Conservation (phyloP, 768 basidiomycete genomes). For the Heimioporus sp. region DNA sequence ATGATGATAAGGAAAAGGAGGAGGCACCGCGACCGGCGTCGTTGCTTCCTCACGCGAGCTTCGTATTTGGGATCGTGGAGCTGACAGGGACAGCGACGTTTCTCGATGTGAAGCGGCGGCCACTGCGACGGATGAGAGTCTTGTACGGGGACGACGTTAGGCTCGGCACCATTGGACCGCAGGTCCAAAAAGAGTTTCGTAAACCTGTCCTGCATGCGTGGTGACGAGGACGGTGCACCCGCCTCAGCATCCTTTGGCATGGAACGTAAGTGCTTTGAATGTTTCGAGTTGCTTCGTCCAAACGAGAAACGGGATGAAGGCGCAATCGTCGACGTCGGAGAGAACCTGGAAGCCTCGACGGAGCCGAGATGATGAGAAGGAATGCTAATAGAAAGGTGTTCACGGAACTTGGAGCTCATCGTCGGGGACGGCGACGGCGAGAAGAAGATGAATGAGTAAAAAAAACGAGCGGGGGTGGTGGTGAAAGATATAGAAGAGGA, state of each 20-base stretch:
- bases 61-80: slow-evolving; percentile 17
- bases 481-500: slow-evolving; percentile 4
- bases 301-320: slow-evolving; percentile 30
- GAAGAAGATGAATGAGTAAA: not conserved
- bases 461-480: slow-evolving; percentile 10
- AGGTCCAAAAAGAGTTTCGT: slow-evolving; percentile 38
- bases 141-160: slow-evolving; percentile 25
- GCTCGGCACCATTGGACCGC: slow-evolving; percentile 25
- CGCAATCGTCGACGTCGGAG: slow-evolving; percentile 40
- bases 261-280: not conserved
- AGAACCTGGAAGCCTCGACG: slow-evolving; percentile 40
- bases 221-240: slow-evolving; percentile 15
- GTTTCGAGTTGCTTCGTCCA: slow-evolving; percentile 13
- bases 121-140: slow-evolving; percentile 29
- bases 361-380: slow-evolving; percentile 13
- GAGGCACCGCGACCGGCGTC: slow-evolving; percentile 30
- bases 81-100: slow-evolving; percentile 27
- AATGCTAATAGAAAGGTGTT: slow-evolving; percentile 26
- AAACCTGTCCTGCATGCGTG: slow-evolving; percentile 31
- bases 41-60: slow-evolving; percentile 24
- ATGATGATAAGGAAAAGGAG: slow-evolving; percentile 36
- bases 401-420: slow-evolving; percentile 32
- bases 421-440: not conserved
- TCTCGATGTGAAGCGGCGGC: slow-evolving; percentile 41
- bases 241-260: slow-evolving; percentile 27